phyloP scores from a whole-genome alignment of 148 eudicot species.

The Bassia scoparia region DNA sequence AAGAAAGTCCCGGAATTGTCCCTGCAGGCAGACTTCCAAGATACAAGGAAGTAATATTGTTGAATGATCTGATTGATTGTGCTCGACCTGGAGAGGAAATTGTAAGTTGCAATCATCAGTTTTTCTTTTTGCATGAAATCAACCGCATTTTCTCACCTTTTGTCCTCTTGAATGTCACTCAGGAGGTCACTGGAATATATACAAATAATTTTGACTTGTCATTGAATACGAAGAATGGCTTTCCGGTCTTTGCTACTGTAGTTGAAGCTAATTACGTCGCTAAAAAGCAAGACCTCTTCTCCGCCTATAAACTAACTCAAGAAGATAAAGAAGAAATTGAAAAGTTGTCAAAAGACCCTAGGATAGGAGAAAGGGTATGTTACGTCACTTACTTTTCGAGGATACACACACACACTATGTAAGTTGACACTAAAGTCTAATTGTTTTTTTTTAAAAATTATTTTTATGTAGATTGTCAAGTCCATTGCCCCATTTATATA shows the following conservation, averaged over 20 bases:
- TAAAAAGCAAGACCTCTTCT: slow-evolving; percentile 93
- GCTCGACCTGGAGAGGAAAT: slow-evolving; percentile 99
- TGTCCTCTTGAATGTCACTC: slow-evolving; percentile 24
- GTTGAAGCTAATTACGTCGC: slow-evolving; percentile 92
- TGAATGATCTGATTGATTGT: slow-evolving; percentile 92
- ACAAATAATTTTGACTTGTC: slow-evolving; percentile 94
- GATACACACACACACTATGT: background rate
- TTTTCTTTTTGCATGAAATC: background rate
- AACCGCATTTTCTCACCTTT: slow-evolving; percentile 7
- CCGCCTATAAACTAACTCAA: slow-evolving; percentile 86
- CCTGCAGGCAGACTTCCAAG: slow-evolving; percentile 97
- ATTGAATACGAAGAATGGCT: slow-evolving; percentile 85
- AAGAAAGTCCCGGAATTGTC: slow-evolving; percentile 96
- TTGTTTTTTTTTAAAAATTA: slow-evolving; percentile 8
- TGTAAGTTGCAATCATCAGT: slow-evolving; percentile 35
- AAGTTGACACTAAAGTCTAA: background rate
- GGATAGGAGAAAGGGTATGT: slow-evolving; percentile 82
- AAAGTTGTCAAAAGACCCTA: slow-evolving; percentile 82
- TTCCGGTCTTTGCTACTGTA: slow-evolving; percentile 95
- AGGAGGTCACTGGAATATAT: slow-evolving; percentile 95
- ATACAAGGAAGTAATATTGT: slow-evolving; percentile 91
- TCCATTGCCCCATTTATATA: slow-evolving; percentile 96
- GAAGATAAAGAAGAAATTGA: slow-evolving; percentile 97
- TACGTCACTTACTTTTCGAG: background rate
- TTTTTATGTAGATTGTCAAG: slow-evolving; percentile 74